These are phyloP conservation scores for Vicia villosa DNA, from an alignment of 306 rosid genomes.

Conservation along the genomic window DNA sequence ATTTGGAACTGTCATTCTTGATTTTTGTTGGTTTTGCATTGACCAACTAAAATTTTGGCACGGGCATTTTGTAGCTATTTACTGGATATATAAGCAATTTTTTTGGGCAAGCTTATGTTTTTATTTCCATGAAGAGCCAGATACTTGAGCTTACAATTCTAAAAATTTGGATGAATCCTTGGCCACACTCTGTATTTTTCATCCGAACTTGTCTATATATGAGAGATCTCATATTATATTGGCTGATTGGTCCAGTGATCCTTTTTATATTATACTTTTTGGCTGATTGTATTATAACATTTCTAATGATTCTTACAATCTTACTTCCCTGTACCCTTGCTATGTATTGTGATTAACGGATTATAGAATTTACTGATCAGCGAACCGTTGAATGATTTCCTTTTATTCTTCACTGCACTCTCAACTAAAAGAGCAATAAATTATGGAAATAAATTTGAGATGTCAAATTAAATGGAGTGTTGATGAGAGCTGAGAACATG, in stretches of 20 bases:
- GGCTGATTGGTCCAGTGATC: neutral
- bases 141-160: slow-evolving; percentile 20
- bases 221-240: neutral
- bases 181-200: neutral
- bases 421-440: neutral
- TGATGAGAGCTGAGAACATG: slow-evolving; percentile 8
- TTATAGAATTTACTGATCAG: slow-evolving; percentile 9
- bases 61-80: neutral
- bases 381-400: slow-evolving; percentile 20
- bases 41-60: neutral
- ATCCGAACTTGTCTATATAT: neutral
- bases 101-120: neutral
- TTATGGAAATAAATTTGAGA: slow-evolving; percentile 9
- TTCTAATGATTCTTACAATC: slow-evolving; percentile 17
- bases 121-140: neutral
- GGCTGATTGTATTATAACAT: neutral
- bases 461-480: slow-evolving; percentile 17
- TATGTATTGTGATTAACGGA: neutral
- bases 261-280: neutral
- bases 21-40: slow-evolving; percentile 5
- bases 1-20: slow-evolving; percentile 1
- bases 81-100: neutral
- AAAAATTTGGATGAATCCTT: neutral
- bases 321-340: slow-evolving; percentile 1
- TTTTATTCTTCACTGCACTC: neutral